Base-by-base conservation (phyloP, 495 filamentous ascomycete species). In the Xylaria palmicola region DNA sequence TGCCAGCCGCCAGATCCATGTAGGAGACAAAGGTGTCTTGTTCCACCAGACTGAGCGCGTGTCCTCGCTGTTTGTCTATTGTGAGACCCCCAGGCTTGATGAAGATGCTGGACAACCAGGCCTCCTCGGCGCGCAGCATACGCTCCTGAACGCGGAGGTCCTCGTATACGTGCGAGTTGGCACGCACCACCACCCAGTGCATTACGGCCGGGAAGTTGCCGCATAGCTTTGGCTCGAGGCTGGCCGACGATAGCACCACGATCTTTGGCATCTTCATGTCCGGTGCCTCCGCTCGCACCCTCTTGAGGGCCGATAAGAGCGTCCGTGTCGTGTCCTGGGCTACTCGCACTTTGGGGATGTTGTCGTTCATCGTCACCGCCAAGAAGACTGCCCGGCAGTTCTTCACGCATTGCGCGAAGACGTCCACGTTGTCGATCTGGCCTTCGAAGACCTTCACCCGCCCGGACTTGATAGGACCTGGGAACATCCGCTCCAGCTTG, bases 1-100 rank as follows among this genome's bases (percentile, higher is more conserved):
- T 81, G 5, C 41, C 79, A 3, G 72, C 79, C 2, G 77, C 75
- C 9, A 83, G 62, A 53, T 82, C 79, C 10, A 78, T 19, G 32
- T 76, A 83, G n/a, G 63, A 69, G 20, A 80, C 7, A 32, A 71
- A 71, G 34, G 64, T 70, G 51, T 74, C 63, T 61, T 72, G 44
- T 9, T 74, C 64, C 32, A 66, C 63, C 20, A 74, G 29, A 56
- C 57, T 79, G 17, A 81, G 60, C 34, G n/a, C 48, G 65, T 81
- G 79, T 15, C 72, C 78, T 4, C 71, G 65, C 62, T 70, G 69
- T 22, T 66, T 50, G 43, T 81, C 79, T 10, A 71, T 51, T 17
- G 67, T 63, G 44, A 81, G 65, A 2, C 63, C 77, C 1, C 70
- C 78, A 0, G 80, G 79, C 64, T 78, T 77, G 59, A 81, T 71